phyloP scores from a whole-genome alignment of 1,284 basidiomycete species.

The Tylopilus sp. region DNA sequence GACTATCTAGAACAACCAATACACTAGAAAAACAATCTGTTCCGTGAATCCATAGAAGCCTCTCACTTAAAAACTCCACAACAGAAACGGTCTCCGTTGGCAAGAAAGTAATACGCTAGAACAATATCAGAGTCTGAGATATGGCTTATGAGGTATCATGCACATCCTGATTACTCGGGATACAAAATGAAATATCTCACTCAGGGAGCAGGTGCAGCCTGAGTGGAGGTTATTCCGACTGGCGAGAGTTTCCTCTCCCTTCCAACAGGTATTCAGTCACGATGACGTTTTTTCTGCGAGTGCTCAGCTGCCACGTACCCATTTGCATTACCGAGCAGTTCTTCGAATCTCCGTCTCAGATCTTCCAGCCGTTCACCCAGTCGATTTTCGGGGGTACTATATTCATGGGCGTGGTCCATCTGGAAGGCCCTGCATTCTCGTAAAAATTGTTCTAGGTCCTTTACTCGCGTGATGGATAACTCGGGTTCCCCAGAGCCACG shows the following conservation, averaged over 20 bases:
- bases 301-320: constrained; percentile 17
- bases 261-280: neutral
- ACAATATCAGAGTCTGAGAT: neutral
- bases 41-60: neutral
- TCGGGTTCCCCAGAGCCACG: constrained; percentile 70
- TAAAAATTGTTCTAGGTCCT: constrained; percentile 63
- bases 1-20: too few relatives aligned
- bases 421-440: constrained; percentile 56
- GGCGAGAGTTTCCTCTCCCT: constrained; percentile 25
- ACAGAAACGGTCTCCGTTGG: too few relatives aligned
- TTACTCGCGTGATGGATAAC: constrained; percentile 47
- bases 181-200: neutral
- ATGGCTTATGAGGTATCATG: neutral
- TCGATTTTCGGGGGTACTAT: constrained; percentile 9
- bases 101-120: neutral
- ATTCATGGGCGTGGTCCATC: constrained; percentile 54
- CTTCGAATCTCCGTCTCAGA: constrained; percentile 39
- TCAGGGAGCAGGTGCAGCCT: neutral
- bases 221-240: constrained; percentile 10
- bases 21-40: too few relatives aligned
- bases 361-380: constrained; percentile 17
- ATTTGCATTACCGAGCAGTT: constrained; percentile 39
- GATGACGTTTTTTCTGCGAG: neutral
- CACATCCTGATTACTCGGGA: neutral
- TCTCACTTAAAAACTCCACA: too few relatives aligned